These are phyloP conservation scores for Vitis rupestris DNA, from an alignment of 164 flowering plant genomes.

Conservation along the genomic window DNA sequence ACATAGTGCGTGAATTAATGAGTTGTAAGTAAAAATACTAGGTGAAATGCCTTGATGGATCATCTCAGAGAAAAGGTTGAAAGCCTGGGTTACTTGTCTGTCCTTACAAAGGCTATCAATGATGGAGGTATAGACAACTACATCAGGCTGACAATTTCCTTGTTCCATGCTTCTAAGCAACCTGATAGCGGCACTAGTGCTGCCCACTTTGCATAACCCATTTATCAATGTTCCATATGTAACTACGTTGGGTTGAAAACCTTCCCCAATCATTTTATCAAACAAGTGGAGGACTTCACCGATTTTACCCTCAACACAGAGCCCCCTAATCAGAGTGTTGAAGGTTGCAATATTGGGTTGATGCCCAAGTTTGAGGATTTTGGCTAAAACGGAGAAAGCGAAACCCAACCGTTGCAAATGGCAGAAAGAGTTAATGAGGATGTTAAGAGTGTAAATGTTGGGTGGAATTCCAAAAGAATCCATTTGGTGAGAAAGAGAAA, in stretches of 20 bases:
- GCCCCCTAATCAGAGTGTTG: slow-evolving; percentile 5
- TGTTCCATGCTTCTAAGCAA: neutral
- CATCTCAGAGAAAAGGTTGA: neutral
- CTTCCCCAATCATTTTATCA: neutral
- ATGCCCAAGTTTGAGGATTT: slow-evolving; percentile 1
- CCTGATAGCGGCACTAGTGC: neutral
- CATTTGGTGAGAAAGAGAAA: neutral
- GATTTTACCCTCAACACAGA: slow-evolving; percentile 7
- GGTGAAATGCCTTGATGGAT: neutral
- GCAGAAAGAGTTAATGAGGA: slow-evolving; percentile 15
- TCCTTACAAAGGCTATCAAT: slow-evolving; percentile 10
- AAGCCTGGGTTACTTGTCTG: neutral
- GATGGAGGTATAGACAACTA: neutral
- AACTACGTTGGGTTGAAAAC: neutral
- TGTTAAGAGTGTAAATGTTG: slow-evolving; percentile 1
- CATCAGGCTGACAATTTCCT: neutral
- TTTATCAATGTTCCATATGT: slow-evolving; percentile 12
- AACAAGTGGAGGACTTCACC: slow-evolving; percentile 5
- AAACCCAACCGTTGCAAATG: slow-evolving; percentile 1
- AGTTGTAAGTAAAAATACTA: slow-evolving; percentile 5
- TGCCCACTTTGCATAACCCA: slow-evolving; percentile 15
- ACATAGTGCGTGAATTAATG: slow-evolving; percentile 6
- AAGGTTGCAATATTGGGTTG: neutral
- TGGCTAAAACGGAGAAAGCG: slow-evolving; percentile 5
- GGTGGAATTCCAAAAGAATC: neutral